Base-by-base conservation (phyloP, 441 rosid genomes). In the Breynia disticha region DNA sequence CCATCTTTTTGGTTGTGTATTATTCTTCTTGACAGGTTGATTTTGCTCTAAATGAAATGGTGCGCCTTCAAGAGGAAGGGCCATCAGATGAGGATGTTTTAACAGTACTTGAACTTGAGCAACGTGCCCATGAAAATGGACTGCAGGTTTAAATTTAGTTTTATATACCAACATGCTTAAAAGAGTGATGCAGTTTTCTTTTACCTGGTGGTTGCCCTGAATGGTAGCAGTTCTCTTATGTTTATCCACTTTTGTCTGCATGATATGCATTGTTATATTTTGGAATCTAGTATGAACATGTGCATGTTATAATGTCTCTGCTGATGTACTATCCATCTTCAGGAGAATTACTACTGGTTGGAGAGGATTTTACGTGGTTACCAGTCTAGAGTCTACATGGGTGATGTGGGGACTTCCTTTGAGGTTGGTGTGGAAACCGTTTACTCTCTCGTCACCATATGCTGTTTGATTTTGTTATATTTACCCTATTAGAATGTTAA, bases 331-430 rank as follows among this genome's bases (percentile, higher is more conserved):
- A 2, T 50, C 37, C 61, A 67, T 66, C 73, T 76, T 67, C 80
- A 90, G 97, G 95, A 90, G 72, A 90, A 90, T 38, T 76, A 76
- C 65, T 78, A 79, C 71, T 87, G 96, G 96, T 71, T 87, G 60
- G 89, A 83, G 49, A 76, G 81, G 72, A 80, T 90, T 64, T 64
- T 90, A 50, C 77, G 81, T 42, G 82, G 95, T 63, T 87, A 90
- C 67, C 96, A 87, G 65, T 83, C 98, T 39, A 85, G 96, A 73
- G 76, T 83, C 19, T 90, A 90, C 52, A 58, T 81, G 12, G 84
- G 93, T 50, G 83, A 87, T 59, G 53, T 81, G 44, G 90, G 90
- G 46, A 53, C 76, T 52, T 77, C 96, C 28, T 87, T 84, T 58
- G 74, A 80, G 95, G 98, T 90, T 56, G 43, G 76, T 62, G 46